Evolutionary conservation across 805 yeast species (phyloP).

Genomic region (Kodamaea leandrae): DNA sequence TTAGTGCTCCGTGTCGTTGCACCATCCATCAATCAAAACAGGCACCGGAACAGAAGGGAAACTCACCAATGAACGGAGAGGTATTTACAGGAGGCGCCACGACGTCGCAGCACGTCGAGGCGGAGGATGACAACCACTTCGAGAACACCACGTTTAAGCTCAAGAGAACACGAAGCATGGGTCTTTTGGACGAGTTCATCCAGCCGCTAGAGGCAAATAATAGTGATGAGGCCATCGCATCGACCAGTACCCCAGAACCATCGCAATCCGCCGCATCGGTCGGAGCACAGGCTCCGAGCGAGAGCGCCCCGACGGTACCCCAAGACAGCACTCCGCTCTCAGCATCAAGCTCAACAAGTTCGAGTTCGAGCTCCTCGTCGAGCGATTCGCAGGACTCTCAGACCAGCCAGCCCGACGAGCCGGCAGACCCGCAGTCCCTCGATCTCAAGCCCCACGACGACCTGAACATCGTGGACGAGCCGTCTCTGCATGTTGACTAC

Average conservation of each 20-base stretch:
- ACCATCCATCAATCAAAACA: constrained; percentile 2
- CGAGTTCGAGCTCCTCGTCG: too few relatives aligned
- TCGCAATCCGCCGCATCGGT: neutral
- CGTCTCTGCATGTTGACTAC: constrained; percentile 90
- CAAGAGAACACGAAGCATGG: constrained; percentile 81
- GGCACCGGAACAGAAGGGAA: constrained; percentile 1
- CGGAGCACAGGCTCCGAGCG: neutral
- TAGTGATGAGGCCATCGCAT: neutral
- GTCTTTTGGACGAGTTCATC: constrained; percentile 69
- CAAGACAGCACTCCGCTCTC: neutral
- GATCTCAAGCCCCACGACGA: constrained; percentile 74
- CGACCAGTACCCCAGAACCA: neutral
- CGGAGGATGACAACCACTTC: constrained; percentile 68
- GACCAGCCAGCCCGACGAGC: neutral
- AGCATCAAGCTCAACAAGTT: too few relatives aligned
- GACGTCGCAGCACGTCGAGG: constrained; percentile 65
- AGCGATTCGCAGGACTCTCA: neutral
- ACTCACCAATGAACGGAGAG: constrained; percentile 15
- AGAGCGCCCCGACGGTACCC: neutral
- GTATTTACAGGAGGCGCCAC: constrained; percentile 58
- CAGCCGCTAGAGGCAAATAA: constrained; percentile 29
- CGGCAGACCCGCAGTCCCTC: constrained; percentile 20
- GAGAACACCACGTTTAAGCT: constrained; percentile 66
- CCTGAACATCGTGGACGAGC: constrained; percentile 72
- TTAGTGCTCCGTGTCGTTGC: neutral